Evolutionary conservation across 2,329 filamentous ascomycete species (phyloP).

Genomic region (Pseudovirgaria hyperparasitica): DNA sequence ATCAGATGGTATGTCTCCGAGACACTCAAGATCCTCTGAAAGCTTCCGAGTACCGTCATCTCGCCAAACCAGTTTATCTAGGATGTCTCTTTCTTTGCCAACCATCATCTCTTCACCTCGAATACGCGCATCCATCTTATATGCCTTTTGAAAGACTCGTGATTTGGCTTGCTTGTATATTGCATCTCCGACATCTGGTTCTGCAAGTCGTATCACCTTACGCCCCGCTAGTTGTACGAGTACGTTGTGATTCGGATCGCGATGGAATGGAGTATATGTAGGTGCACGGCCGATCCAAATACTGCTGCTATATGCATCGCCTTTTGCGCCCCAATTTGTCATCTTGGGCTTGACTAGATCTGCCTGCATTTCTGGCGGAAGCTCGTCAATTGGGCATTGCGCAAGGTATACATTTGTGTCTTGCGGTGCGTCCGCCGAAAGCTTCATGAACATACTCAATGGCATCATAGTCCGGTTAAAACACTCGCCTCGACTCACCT

Average conservation of each 20-base stretch:
- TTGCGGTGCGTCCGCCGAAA: constrained; percentile 23
- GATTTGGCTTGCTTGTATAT: constrained; percentile 52
- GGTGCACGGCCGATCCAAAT: constrained; percentile 81
- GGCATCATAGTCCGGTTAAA: constrained; percentile 50
- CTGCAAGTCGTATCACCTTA: constrained; percentile 63
- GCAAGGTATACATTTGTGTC: constrained; percentile 61
- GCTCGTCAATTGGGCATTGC: constrained; percentile 58
- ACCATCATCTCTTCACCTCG: constrained; percentile 87
- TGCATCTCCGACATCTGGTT: constrained; percentile 47
- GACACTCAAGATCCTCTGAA: too few relatives aligned
- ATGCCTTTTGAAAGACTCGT: too few relatives aligned
- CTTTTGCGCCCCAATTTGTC: constrained; percentile 51
- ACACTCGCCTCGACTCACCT: constrained; percentile 36
- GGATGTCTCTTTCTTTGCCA: constrained; percentile 51
- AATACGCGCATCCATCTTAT: constrained; percentile 36
- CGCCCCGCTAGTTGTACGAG: constrained; percentile 68
- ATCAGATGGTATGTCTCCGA: too few relatives aligned
- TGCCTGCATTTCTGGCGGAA: constrained; percentile 48
- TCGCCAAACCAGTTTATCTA: constrained; percentile 63
- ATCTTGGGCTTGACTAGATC: constrained; percentile 59
- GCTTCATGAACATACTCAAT: constrained; percentile 51
- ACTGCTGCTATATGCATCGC: constrained; percentile 77
- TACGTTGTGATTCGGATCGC: constrained; percentile 87
- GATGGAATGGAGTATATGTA: constrained; percentile 81
- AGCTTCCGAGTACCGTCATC: constrained; percentile 10